A percentile compares a stretch with the other conserved stretches of the same genome.
Evolutionary conservation across 441 rosid species (phyloP).

Genomic region (Mallotus japonicus): DNA sequence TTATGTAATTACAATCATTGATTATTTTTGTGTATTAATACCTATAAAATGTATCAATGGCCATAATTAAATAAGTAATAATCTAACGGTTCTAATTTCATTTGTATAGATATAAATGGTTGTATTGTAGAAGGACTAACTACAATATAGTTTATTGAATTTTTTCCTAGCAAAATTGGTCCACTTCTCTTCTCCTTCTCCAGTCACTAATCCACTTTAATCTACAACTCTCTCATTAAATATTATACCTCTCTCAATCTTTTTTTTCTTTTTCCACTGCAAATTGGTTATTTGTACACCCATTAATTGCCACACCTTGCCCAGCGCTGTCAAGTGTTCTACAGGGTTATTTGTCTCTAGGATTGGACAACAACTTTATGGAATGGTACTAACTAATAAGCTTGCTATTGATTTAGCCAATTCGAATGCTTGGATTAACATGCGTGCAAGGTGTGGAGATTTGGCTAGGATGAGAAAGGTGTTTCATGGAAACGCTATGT

Average conservation of each 20-base stretch:
- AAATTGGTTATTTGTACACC: slow-evolving; percentile 28
- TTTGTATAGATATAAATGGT: too few relatives aligned
- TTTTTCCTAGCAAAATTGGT: too few relatives aligned
- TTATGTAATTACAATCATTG: too few relatives aligned
- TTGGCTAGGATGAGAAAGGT: slow-evolving; percentile 48
- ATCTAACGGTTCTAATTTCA: too few relatives aligned
- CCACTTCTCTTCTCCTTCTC: slow-evolving; percentile 29
- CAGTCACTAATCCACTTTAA: slow-evolving; percentile 29
- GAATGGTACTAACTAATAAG: slow-evolving; percentile 49
- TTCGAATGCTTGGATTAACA: slow-evolving; percentile 54
- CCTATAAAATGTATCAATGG: too few relatives aligned
- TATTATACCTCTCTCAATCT: slow-evolving; percentile 30
- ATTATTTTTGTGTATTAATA: too few relatives aligned
- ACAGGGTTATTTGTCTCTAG: slow-evolving; percentile 52
- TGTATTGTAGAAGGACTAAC: too few relatives aligned
- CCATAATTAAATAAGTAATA: too few relatives aligned
- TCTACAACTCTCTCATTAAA: slow-evolving; percentile 36
- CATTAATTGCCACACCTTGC: slow-evolving; percentile 62
- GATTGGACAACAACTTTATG: slow-evolving; percentile 63
- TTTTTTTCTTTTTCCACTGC: slow-evolving; percentile 27
- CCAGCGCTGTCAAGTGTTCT: slow-evolving; percentile 62
- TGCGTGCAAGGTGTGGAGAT: slow-evolving; percentile 71
- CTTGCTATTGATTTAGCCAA: slow-evolving; percentile 54
- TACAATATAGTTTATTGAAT: too few relatives aligned
- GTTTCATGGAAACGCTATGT: slow-evolving; percentile 24